A percentile compares a stretch with the other conserved stretches of the same genome.
Evolutionary conservation across 208 protist genomes (phyloP).

Genomic region (Phytomonas sp.): DNA sequence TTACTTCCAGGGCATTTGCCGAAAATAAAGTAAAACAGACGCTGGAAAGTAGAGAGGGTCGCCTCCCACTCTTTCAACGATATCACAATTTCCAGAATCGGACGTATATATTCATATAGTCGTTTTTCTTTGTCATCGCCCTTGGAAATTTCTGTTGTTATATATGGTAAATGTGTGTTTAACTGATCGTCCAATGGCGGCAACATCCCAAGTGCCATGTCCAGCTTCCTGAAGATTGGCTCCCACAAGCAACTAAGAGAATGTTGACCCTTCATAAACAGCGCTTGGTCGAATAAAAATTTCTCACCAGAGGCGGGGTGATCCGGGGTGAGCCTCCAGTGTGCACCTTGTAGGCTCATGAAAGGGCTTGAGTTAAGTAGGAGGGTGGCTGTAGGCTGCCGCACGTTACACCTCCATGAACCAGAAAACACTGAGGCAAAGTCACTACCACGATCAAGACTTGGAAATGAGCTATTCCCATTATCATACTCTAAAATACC

Average conservation of each 20-base stretch:
- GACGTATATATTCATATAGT: background rate
- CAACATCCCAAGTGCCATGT: background rate
- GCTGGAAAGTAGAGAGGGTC: background rate
- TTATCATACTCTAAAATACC: background rate
- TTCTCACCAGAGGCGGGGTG: background rate
- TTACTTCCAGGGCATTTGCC: background rate
- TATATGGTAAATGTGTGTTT: background rate
- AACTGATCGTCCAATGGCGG: background rate
- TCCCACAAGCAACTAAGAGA: slow-evolving; percentile 1
- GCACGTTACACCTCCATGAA: background rate
- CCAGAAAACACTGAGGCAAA: background rate
- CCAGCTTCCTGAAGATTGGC: background rate
- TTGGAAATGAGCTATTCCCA: background rate
- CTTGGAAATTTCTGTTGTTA: background rate
- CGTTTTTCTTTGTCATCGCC: background rate
- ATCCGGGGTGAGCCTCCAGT: background rate
- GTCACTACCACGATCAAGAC: background rate
- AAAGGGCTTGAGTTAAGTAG: background rate
- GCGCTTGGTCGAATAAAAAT: background rate
- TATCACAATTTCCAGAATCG: background rate
- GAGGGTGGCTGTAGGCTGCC: background rate
- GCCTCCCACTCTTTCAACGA: background rate
- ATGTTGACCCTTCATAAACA: background rate
- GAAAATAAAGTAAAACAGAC: slow-evolving; percentile 2
- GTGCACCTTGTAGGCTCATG: background rate